These are phyloP conservation scores for Leccinum olivaceopallidum DNA, from an alignment of 768 basidiomycete species.

Conservation along the genomic window DNA sequence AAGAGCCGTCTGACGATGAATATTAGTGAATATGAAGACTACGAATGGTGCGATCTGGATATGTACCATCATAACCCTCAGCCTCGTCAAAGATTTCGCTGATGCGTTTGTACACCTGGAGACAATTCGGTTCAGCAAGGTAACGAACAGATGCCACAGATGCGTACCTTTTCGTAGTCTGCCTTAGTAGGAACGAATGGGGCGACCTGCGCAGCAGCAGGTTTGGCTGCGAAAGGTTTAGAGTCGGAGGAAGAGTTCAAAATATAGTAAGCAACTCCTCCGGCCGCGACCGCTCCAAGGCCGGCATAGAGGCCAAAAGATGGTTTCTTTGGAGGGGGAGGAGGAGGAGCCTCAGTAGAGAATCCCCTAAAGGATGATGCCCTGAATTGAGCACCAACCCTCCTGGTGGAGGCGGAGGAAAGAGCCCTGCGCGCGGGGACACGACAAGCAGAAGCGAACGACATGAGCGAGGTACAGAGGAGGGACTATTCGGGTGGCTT, in stretches of 20 bases:
- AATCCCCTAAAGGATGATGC: constrained; percentile 52
- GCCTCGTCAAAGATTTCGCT: constrained; percentile 75
- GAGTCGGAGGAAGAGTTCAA: constrained; percentile 48
- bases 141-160: background rate
- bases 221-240: constrained; percentile 55
- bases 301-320: constrained; percentile 60
- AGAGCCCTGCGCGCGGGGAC: constrained; percentile 49
- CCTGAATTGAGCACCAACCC: constrained; percentile 36
- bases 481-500: constrained; percentile 8
- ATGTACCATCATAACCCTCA: constrained; percentile 75
- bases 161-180: constrained; percentile 83
- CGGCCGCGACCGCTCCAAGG: constrained; percentile 59
- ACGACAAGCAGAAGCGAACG: constrained; percentile 50
- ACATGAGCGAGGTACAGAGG: constrained; percentile 43
- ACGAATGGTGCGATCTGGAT: background rate
- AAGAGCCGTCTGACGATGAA: constrained; percentile 70
- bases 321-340: constrained; percentile 44
- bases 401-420: constrained; percentile 27
- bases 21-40: constrained; percentile 2
- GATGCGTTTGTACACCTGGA: constrained; percentile 87
- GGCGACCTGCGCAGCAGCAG: constrained; percentile 58
- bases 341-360: constrained; percentile 51
- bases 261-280: constrained; percentile 65
- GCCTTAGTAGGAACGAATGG: constrained; percentile 77
- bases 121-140: background rate